Conservation (phyloP, 257 asterid genomes). For the Mitragyna speciosa region DNA sequence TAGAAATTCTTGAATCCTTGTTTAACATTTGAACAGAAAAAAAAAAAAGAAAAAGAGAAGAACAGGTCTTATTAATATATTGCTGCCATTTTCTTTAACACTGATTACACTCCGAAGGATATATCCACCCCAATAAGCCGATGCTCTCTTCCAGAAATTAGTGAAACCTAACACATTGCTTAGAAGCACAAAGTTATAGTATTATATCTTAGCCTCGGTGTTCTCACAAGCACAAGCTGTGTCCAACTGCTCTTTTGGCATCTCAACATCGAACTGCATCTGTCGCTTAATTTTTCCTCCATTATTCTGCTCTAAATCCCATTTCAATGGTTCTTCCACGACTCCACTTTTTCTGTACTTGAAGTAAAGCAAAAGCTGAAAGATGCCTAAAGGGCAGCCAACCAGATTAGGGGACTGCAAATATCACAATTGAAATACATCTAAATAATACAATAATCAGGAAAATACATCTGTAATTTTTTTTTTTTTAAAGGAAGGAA, state of each 20-base stretch:
- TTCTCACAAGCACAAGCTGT: not conserved
- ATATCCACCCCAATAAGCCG: not conserved
- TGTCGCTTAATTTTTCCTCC: not conserved
- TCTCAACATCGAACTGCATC: not conserved
- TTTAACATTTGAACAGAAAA: too few species aligned
- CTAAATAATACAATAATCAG: not conserved
- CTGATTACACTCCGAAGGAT: too few species aligned
- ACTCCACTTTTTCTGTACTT: conserved; percentile 42
- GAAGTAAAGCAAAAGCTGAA: conserved; percentile 75
- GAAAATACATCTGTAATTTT: not conserved
- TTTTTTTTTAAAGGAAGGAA: not conserved
- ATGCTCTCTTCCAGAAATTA: not conserved
- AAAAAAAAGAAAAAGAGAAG: too few species aligned
- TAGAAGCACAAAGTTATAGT: not conserved
- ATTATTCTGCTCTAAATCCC: conserved; percentile 36
- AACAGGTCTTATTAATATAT: too few species aligned
- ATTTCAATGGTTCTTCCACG: conserved; percentile 35
- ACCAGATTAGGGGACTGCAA: conserved; percentile 72
- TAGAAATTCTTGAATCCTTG: too few species aligned
- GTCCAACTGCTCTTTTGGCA: not conserved
- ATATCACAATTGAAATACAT: not conserved
- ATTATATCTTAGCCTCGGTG: not conserved
- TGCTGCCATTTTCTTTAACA: not conserved
- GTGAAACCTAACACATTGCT: not conserved
- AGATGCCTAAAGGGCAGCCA: conserved; percentile 66